Evolutionary conservation across 2,329 filamentous ascomycete species (phyloP).

Genomic region (Trichoderma atrobrunneum): DNA sequence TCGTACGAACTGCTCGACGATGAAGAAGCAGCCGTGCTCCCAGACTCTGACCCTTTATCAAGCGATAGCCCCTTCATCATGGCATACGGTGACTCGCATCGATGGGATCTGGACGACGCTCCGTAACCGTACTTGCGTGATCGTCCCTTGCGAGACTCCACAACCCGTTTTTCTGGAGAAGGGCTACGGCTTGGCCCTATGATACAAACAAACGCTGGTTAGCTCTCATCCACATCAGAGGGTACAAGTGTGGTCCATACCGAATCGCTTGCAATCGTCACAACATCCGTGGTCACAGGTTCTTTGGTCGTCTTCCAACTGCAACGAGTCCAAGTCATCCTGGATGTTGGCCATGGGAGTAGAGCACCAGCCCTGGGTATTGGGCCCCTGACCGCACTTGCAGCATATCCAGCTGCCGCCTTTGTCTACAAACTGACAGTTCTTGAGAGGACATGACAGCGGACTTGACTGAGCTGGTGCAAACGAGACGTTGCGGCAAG

Average conservation of each 20-base stretch:
- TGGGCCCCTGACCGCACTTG: constrained; percentile 49
- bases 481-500: constrained; percentile 49
- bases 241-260: constrained; percentile 32
- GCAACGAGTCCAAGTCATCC: constrained; percentile 33
- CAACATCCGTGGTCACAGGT: constrained; percentile 55
- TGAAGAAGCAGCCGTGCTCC: constrained; percentile 18
- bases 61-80: constrained; percentile 21
- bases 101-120: constrained; percentile 30
- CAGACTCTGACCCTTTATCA: constrained; percentile 14
- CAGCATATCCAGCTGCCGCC: constrained; percentile 55
- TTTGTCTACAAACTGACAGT: constrained; percentile 50
- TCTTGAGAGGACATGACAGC: constrained; percentile 46
- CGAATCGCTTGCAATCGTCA: constrained; percentile 43
- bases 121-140: constrained; percentile 37
- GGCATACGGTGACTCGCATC: constrained; percentile 31
- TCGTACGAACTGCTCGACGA: constrained; percentile 29
- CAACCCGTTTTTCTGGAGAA: constrained; percentile 38
- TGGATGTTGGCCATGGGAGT: constrained; percentile 34
- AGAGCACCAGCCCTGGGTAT: constrained; percentile 53
- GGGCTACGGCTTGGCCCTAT: constrained; percentile 34
- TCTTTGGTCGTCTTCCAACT: constrained; percentile 37
- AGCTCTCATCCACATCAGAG: not conserved
- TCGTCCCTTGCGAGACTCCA: constrained; percentile 37
- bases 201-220: not conserved
- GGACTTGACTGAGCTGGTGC: constrained; percentile 44